Evolutionary conservation across 2,329 filamentous ascomycete species (phyloP), one percentile per base, ranked within the genome.

Genomic region (Harringtonia lauricola): DNA sequence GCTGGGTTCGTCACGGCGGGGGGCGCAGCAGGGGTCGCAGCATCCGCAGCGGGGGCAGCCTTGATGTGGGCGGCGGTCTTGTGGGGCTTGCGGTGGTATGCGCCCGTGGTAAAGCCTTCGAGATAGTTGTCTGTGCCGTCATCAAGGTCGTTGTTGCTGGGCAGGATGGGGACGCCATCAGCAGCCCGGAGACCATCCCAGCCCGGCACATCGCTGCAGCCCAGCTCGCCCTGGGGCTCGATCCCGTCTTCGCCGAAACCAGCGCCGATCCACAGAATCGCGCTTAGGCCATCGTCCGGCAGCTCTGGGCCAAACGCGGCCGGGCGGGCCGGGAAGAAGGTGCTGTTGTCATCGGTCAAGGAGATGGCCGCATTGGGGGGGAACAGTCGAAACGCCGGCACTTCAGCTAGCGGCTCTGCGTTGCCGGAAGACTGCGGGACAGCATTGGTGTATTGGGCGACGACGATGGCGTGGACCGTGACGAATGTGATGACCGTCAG

Each of bases 321-420:
- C 47, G 92, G 92, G 39, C 92, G 76, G 36, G 92, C 89, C 44
- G 94, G 73, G 65, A 98, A 98, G 54, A 94, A 94, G 13, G 92
- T 98, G 53, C 87, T 95, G 63, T 98, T 98, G 64, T 98, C 92
- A 63, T 96, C 88, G 57, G 89, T 95, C 49, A 98, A 74, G 61
- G 86, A 95, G 59, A 98, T 95, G 55, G 94, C 85, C 39, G 92
- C 92, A 51, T 92, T 95, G 4, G 89, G 89, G 5, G 90, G 89
- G 59, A 98, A 98, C 19, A 98, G 78, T 18, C 86, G 88, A 51
- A 89, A 86, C 4, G 43, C 43, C 4, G 38, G 43, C 24, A 41
- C 43, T 8, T 24, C 10, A 8, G 29, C 30, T n/a, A 34, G 31
- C 10, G 12, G 33, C 17, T 22, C 40, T 33, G 17, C 17, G 21